These are phyloP conservation scores for Borovskyia barvae DNA, from an alignment of 208 protist species.

Conservation along the genomic window DNA sequence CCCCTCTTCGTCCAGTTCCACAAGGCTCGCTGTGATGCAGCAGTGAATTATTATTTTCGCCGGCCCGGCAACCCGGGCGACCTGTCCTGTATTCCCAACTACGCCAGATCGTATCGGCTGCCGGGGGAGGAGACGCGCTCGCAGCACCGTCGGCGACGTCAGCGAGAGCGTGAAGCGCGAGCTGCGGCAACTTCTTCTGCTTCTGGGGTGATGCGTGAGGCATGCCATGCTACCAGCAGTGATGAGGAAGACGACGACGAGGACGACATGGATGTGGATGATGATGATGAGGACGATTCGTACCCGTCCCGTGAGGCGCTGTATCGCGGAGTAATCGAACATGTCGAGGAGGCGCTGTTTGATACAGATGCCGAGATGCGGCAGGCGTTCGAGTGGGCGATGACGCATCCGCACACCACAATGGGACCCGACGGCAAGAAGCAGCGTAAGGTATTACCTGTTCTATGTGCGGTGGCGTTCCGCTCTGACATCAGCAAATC, in stretches of 20 bases:
- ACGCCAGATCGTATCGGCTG: conserved; percentile 29
- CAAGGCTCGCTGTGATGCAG: conserved; percentile 71
- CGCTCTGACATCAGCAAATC: conserved; percentile 45
- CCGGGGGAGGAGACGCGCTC: conserved; percentile 23
- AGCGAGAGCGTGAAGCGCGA: conserved; percentile 14
- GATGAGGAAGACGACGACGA: conserved; percentile 13
- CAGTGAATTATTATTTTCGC: conserved; percentile 86
- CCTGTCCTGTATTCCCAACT: conserved; percentile 72
- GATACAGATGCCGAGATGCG: conserved; percentile 86
- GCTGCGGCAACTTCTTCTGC: background rate
- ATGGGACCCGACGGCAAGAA: conserved; percentile 30
- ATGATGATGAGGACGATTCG: conserved; percentile 32
- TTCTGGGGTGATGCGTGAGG: background rate
- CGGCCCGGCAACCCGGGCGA: conserved; percentile 70
- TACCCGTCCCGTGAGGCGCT: conserved; percentile 76
- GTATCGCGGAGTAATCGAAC: conserved; percentile 75
- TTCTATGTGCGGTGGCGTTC: conserved; percentile 85
- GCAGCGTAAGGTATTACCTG: conserved; percentile 60
- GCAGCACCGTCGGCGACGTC: conserved; percentile 14
- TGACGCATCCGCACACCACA: conserved; percentile 33
- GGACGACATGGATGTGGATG: conserved; percentile 20
- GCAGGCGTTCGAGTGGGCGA: conserved; percentile 39
- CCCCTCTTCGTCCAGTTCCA: conserved; percentile 84
- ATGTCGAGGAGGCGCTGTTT: conserved; percentile 74
- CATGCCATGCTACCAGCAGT: background rate